Base-by-base conservation (phyloP, 2,329 filamentous ascomycete species). In the Fusarium sp. region DNA sequence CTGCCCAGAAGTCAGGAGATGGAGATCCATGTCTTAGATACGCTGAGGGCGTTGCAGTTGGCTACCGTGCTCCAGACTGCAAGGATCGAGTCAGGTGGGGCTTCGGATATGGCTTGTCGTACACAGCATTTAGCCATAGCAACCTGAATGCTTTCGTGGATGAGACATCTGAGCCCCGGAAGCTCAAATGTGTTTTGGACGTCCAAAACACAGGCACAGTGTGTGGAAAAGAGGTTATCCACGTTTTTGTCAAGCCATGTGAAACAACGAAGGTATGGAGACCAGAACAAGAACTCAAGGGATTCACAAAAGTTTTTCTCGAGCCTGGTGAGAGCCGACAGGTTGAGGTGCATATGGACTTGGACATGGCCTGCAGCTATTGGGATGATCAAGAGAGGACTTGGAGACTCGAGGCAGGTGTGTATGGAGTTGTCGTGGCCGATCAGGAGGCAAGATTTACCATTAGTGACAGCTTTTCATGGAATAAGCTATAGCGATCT, bases 61-160 rank as follows among this genome's bases (percentile, higher is more conserved):
- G 67, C 1, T 70, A 71, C 10, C 67, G 69, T 2, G 69, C 64
- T 1, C 14, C 37, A 2, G 49, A 21, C 1, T 8, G n/a, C 1
- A 19, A 59, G 9, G 14, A 7, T 5, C 48, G 46, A 13, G 42
- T 51, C 1, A 56, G 58, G 6, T 71, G 50, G 45, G 52, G 45
- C 0, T 71, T 71, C 6, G 69, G 67, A 5, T 44, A 71, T 39
- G 69, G 67, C 0, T 1, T 71, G 7, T 71, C 67, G 1, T 71
- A 71, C 19, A 68, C 67, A 4, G 57, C 63, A 3, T 11, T 10
- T 30, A 18, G 16, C 8, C 52, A 69, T 16, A 42, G 51, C 19
- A 57, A 61, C 34, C 44, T 69, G 34, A 28, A 60, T 6, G n/a
- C n/a, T n/a, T 19, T 30, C 7, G 37, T 67, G 7, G 43, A 63